These are phyloP conservation scores for Magnaporthiopsis poae DNA, from an alignment of 2,329 filamentous ascomycete species.

Conservation along the genomic window DNA sequence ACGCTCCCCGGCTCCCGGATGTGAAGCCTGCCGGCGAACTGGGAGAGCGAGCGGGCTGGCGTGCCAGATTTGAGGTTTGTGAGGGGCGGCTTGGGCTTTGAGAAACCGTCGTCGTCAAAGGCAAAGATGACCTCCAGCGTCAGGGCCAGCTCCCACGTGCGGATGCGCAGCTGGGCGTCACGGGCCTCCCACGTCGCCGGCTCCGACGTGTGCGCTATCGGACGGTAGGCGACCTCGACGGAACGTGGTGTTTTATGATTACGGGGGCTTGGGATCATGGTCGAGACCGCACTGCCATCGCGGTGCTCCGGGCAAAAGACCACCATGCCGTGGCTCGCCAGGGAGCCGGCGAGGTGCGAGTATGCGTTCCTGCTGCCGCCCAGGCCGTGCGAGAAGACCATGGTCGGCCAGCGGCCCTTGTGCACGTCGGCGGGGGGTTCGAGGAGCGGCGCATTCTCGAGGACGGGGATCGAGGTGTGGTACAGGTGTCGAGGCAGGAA, in stretches of 20 bases:
- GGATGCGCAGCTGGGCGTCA: slow-evolving; percentile 62
- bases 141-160: slow-evolving; percentile 69
- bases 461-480: slow-evolving; percentile 62
- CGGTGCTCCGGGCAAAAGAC: slow-evolving; percentile 76
- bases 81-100: slow-evolving; percentile 18
- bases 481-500: slow-evolving; percentile 62
- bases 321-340: slow-evolving; percentile 72
- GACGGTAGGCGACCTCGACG: slow-evolving; percentile 36
- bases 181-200: slow-evolving; percentile 57
- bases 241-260: slow-evolving; percentile 22
- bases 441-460: slow-evolving; percentile 60
- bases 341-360: slow-evolving; percentile 67
- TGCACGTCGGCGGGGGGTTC: slow-evolving; percentile 28
- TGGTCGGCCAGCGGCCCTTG: slow-evolving; percentile 60
- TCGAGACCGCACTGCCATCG: slow-evolving; percentile 69
- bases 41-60: slow-evolving; percentile 38
- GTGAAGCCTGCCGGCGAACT: slow-evolving; percentile 53
- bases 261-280: slow-evolving; percentile 51
- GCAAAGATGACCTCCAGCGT: slow-evolving; percentile 58
- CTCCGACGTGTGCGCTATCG: slow-evolving; percentile 52
- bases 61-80: slow-evolving; percentile 44
- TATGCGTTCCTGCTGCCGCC: slow-evolving; percentile 76
- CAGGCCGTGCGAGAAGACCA: slow-evolving; percentile 78
- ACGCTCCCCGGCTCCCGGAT: slow-evolving; percentile 63
- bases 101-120: slow-evolving; percentile 53